A percentile compares a stretch with the other conserved stretches of the same genome.
phyloP scores from a whole-genome alignment of 148 eudicot genomes.

The Cornus suecica region DNA sequence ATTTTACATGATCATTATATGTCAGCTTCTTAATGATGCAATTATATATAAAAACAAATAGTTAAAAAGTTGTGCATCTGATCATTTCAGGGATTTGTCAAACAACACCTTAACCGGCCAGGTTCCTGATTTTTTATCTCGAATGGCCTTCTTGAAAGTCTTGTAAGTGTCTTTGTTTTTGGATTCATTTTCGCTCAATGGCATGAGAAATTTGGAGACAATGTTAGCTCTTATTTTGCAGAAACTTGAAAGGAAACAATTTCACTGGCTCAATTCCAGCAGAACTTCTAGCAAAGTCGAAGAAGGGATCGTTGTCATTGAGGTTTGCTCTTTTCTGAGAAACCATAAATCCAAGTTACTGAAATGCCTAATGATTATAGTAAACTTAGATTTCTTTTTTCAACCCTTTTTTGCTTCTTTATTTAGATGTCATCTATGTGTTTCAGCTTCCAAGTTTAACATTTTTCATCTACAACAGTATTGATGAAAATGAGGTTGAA shows the following conservation, averaged over 20 bases:
- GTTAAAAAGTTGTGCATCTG: not conserved
- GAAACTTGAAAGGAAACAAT: slow-evolving; percentile 30
- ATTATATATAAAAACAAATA: no score
- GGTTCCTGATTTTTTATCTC: slow-evolving; percentile 33
- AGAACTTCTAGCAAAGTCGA: slow-evolving; percentile 21
- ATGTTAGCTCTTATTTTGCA: slow-evolving; percentile 5
- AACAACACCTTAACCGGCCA: slow-evolving; percentile 38
- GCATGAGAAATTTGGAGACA: not conserved
- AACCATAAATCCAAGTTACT: not conserved
- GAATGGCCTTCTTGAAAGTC: slow-evolving; percentile 21
- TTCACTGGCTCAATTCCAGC: slow-evolving; percentile 32
- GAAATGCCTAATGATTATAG: not conserved
- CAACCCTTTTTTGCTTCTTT: not conserved
- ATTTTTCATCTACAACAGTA: not conserved
- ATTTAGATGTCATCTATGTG: no score
- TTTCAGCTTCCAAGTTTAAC: not conserved
- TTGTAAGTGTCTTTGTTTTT: slow-evolving; percentile 24
- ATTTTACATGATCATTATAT: not conserved
- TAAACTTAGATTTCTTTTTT: no score
- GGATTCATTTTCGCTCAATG: not conserved
- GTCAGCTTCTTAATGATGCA: not conserved
- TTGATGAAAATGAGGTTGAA: not conserved
- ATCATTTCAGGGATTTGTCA: slow-evolving; percentile 41
- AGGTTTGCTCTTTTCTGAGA: not conserved
- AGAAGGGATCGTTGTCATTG: slow-evolving; percentile 12